phyloP scores from a whole-genome alignment of 2,329 filamentous ascomycete genomes.

The Diaporthe longicolla region DNA sequence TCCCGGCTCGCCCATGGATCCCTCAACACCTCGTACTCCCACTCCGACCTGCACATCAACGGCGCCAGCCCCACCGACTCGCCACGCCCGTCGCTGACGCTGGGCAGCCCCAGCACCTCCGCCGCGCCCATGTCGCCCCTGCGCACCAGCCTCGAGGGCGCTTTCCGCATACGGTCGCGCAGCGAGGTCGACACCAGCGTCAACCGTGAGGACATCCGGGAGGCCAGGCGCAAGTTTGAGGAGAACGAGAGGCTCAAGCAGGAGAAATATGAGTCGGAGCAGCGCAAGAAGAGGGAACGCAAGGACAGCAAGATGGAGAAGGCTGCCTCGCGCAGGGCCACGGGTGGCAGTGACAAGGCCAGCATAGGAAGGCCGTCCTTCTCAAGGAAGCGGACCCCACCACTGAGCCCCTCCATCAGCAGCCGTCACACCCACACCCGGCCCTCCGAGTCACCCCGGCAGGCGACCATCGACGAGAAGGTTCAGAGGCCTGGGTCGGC shows the following conservation, averaged over 20 bases:
- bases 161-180: conserved; percentile 72
- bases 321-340: conserved; percentile 59
- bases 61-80: conserved; percentile 49
- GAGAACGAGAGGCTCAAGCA: conserved; percentile 73
- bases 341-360: conserved; percentile 43
- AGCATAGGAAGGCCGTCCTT: conserved; percentile 41
- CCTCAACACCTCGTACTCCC: conserved; percentile 38
- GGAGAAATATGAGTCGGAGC: conserved; percentile 72
- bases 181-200: conserved; percentile 70
- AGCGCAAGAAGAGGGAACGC: conserved; percentile 71
- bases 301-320: conserved; percentile 67
- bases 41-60: conserved; percentile 63
- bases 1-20: conserved; percentile 47
- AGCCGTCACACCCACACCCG: conserved; percentile 24
- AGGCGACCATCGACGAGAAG: conserved; percentile 55
- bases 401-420: conserved; percentile 36
- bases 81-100: conserved; percentile 44
- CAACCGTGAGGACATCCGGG: conserved; percentile 70
- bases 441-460: conserved; percentile 18
- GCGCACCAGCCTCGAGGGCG: conserved; percentile 70
- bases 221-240: conserved; percentile 74
- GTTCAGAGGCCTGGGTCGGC: conserved; percentile 46
- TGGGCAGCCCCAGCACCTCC: conserved; percentile 51
- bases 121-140: conserved; percentile 64
- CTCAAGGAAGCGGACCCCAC: conserved; percentile 47